Evolutionary conservation across 2,329 filamentous ascomycete species (phyloP), one percentile per base, ranked within the genome.

Genomic region (Aureobasidium melanogenum): DNA sequence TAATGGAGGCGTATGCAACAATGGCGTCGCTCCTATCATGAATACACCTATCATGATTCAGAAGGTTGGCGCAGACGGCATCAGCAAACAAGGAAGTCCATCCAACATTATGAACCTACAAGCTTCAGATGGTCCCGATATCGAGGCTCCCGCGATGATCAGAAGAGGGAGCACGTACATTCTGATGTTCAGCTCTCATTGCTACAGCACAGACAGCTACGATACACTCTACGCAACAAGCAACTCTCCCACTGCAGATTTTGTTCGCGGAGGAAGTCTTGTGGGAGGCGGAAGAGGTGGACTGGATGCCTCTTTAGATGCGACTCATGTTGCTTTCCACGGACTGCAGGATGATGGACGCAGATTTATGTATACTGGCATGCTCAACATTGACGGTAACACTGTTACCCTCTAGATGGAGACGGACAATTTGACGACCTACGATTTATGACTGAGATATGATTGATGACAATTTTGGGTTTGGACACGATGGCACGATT

Each of bases 181-280:
- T 0, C 65, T 72, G 2, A 70, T 72, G 56, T 72, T 70, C 64
- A 67, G 64, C 9, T 63, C 60, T 7, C 64, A 70, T 30, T 72
- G 70, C 62, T 72, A 67, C 61, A 64, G 48, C 36, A 66, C 66
- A 1, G 34, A 63, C 17, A 64, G 64, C 9, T 72, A 72, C 59
- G 67, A 69, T 48, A 67, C 70, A 17, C 59, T 65, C 6, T 66
- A 66, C 19, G 66, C 66, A 5, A 67, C 64, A 1, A 59, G 60
- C 17, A 19, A n/a, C 3, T 59, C 56, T n/a, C 38, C 63, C 9
- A 62, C 48, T 6, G 63, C 63, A 10, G 50, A 57, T 0, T 69
- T 64, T 39, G 52, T 46, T 12, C 64, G 64, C 43, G 26, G 55
- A 9, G 64, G 61, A 24, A 56, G n/a, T 7, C 26, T 60, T n/a